Evolutionary conservation across 371 early-diverging fungal species (phyloP).

Genomic region (Synchytrium microbalum): DNA sequence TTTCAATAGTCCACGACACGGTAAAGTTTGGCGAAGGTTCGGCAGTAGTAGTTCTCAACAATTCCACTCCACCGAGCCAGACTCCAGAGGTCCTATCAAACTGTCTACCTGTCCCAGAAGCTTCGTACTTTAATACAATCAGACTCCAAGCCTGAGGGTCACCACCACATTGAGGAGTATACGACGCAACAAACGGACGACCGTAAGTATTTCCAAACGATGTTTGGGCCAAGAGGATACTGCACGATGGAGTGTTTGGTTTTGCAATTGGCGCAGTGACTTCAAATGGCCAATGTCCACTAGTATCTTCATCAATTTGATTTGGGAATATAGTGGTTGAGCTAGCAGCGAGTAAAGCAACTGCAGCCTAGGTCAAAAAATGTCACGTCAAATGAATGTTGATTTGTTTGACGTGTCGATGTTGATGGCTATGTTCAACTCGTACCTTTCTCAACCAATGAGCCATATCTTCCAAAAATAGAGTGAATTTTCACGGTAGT

Average conservation of each 20-base stretch:
- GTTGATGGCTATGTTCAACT: no score
- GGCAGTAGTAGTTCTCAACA: slow-evolving; percentile 14
- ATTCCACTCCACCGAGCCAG: slow-evolving; percentile 19
- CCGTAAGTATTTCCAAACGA: slow-evolving; percentile 13
- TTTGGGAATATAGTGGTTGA: no score
- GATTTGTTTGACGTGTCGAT: no score
- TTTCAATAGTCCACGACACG: slow-evolving; percentile 13
- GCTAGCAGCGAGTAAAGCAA: no score
- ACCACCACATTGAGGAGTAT: slow-evolving; percentile 13
- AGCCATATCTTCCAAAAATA: no score
- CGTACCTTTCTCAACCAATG: no score
- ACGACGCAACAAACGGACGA: slow-evolving; percentile 16
- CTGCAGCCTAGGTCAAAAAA: no score
- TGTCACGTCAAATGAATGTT: no score
- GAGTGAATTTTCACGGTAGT: no score
- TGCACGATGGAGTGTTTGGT: slow-evolving; percentile 1
- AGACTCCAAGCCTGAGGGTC: slow-evolving; percentile 12
- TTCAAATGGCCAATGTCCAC: background rate
- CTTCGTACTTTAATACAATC: slow-evolving; percentile 10
- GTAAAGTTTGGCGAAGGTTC: slow-evolving; percentile 14
- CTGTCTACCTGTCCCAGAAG: slow-evolving; percentile 11
- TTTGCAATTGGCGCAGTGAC: background rate
- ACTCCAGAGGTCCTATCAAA: slow-evolving; percentile 15
- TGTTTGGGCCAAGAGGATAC: background rate
- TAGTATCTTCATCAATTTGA: background rate